phyloP scores from a whole-genome alignment of 345 rosid genomes.

The Rubroshorea leprosula region DNA sequence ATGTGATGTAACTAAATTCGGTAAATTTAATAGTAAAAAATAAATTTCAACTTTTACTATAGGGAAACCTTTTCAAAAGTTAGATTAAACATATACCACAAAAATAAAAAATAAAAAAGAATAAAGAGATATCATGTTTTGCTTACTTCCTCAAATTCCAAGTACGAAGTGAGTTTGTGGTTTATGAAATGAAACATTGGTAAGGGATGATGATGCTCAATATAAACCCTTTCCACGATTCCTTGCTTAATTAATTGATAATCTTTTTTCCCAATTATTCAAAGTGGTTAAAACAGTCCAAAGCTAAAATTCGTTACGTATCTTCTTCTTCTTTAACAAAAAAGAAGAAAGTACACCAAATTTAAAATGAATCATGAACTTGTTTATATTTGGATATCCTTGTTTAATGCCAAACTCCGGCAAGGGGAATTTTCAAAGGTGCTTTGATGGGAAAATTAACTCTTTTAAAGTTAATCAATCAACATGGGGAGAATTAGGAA shows the following conservation, averaged over 20 bases:
- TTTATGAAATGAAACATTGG: background rate
- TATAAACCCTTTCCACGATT: background rate
- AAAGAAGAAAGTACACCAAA: conserved; percentile 8
- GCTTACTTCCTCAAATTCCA: background rate
- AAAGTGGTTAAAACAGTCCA: conserved; percentile 11
- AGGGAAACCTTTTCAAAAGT: no score
- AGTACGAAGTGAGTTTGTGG: no score
- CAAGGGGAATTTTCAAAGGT: conserved; percentile 18
- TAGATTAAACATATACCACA: no score
- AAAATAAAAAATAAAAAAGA: background rate
- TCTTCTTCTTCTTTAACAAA: background rate
- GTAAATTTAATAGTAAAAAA: no score
- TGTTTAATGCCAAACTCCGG: conserved; percentile 20
- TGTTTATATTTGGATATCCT: conserved; percentile 23
- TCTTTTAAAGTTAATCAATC: background rate
- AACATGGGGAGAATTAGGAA: background rate
- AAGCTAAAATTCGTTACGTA: conserved; percentile 22
- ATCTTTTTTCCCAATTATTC: background rate
- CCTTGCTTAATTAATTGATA: background rate
- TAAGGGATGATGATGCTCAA: background rate
- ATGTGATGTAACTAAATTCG: no score
- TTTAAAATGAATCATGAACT: conserved; percentile 17
- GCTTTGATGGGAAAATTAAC: background rate
- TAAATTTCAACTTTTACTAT: no score
- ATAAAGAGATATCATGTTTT: background rate